Evolutionary conservation across 805 yeast species (phyloP).

Genomic region (Candida easanensis): DNA sequence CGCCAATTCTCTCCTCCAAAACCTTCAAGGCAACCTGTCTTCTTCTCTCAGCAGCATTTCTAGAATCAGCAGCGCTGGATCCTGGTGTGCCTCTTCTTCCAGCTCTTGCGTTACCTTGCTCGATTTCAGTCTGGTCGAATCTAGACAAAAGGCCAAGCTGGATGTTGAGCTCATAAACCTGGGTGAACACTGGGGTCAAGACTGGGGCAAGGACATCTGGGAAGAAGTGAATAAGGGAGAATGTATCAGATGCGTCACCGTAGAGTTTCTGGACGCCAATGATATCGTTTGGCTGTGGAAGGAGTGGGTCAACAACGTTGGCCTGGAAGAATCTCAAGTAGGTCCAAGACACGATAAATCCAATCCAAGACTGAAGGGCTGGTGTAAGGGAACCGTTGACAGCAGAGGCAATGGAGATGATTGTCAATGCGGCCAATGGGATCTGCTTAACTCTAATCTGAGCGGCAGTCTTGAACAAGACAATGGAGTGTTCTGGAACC

Average conservation of each 20-base stretch:
- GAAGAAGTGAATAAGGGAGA: conserved; percentile 79
- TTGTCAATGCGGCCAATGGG: conserved; percentile 45
- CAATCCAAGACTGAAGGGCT: conserved; percentile 50
- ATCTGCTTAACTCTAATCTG: conserved; percentile 59
- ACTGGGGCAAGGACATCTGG: conserved; percentile 58
- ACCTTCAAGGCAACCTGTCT: conserved; percentile 76
- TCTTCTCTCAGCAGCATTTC: conserved; percentile 69
- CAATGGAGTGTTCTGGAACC: conserved; percentile 57
- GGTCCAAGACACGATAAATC: conserved; percentile 68
- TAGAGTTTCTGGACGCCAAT: conserved; percentile 36
- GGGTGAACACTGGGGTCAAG: conserved; percentile 49
- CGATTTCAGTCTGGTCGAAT: conserved; percentile 67
- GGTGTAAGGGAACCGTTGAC: conserved; percentile 41
- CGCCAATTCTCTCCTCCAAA: conserved; percentile 57
- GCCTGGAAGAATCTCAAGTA: conserved; percentile 78
- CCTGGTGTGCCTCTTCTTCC: conserved; percentile 48
- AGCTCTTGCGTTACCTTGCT: conserved; percentile 70
- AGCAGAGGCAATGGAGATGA: conserved; percentile 30
- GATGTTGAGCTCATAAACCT: conserved; percentile 36
- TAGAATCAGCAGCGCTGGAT: conserved; percentile 30
- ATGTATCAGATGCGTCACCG: conserved; percentile 91
- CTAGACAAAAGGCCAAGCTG: conserved; percentile 51
- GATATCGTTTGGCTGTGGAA: conserved; percentile 40
- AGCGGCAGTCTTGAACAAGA: conserved; percentile 43
- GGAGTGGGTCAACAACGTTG: conserved; percentile 49